Evolutionary conservation across 345 rosid species (phyloP).

Genomic region (Fremontodendron californicum): DNA sequence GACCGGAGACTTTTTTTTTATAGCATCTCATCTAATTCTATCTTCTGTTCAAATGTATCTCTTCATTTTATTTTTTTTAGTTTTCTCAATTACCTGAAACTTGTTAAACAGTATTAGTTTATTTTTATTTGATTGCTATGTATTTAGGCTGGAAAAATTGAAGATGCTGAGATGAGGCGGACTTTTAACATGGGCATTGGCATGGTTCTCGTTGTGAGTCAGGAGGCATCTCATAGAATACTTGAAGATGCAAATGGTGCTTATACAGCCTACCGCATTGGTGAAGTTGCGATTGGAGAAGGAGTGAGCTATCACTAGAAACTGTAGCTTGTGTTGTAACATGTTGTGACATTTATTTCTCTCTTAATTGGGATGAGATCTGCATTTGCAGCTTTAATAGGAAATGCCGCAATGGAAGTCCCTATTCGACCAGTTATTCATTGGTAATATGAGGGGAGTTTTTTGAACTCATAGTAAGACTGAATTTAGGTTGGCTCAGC

Average conservation of each 20-base stretch:
- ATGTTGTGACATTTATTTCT: background rate
- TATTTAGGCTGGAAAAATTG: slow-evolving; percentile 66
- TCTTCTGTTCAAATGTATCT: background rate
- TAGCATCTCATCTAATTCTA: background rate
- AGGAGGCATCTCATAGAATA: slow-evolving; percentile 57
- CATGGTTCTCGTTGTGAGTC: slow-evolving; percentile 69
- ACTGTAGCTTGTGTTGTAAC: background rate
- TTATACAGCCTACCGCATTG: slow-evolving; percentile 51
- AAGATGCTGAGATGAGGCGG: slow-evolving; percentile 81
- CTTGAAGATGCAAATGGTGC: slow-evolving; percentile 42
- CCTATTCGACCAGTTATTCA: background rate
- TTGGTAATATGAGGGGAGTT: background rate
- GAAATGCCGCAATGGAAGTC: background rate
- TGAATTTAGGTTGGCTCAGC: background rate
- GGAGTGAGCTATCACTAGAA: slow-evolving; percentile 60
- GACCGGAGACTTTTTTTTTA: background rate
- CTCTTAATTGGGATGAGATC: background rate
- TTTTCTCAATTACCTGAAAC: background rate
- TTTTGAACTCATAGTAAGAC: background rate
- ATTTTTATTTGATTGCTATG: background rate
- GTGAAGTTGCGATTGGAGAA: slow-evolving; percentile 64
- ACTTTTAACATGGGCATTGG: slow-evolving; percentile 94
- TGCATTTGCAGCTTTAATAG: background rate
- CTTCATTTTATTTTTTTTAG: background rate
- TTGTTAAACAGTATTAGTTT: background rate